phyloP scores from a whole-genome alignment of 805 yeast species.

The Ogataea methanolica region DNA sequence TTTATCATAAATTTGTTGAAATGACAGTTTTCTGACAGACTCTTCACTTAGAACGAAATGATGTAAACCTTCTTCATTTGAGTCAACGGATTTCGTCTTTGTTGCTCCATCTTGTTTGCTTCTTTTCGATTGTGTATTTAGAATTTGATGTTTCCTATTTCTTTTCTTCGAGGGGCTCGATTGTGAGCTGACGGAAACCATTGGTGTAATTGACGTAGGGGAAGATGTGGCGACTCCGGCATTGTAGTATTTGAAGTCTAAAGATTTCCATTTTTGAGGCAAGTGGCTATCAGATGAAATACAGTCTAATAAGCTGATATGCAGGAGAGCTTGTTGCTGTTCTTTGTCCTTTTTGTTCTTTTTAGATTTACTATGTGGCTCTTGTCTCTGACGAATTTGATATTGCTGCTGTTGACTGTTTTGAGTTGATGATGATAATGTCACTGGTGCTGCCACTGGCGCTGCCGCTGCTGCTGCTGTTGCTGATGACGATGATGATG shows the following conservation, averaged over 20 bases:
- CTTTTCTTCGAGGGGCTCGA: slow-evolving; percentile 15
- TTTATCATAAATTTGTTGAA: slow-evolving; percentile 60
- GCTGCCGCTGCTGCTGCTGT: not conserved
- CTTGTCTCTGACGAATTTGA: slow-evolving; percentile 1
- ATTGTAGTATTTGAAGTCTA: slow-evolving; percentile 51
- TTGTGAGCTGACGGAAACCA: slow-evolving; percentile 3
- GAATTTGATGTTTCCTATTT: slow-evolving; percentile 13
- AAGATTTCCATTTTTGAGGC: slow-evolving; percentile 53
- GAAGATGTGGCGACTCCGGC: slow-evolving; percentile 14
- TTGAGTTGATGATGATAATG: not conserved
- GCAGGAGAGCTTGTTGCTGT: slow-evolving; percentile 12
- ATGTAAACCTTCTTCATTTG: slow-evolving; percentile 42
- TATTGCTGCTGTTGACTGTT: slow-evolving; percentile 4
- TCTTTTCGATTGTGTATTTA: slow-evolving; percentile 19
- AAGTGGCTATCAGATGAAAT: slow-evolving; percentile 29
- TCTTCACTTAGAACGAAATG: slow-evolving; percentile 51
- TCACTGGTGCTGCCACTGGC: not conserved
- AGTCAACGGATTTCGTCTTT: slow-evolving; percentile 8
- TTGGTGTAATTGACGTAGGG: slow-evolving; percentile 1
- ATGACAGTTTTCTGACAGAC: slow-evolving; percentile 46
- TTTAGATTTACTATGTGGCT: slow-evolving; percentile 25
- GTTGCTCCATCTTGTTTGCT: slow-evolving; percentile 12
- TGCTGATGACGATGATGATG: not conserved
- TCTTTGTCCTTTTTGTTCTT: slow-evolving; percentile 10
- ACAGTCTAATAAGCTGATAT: slow-evolving; percentile 26